Percentiles rank a stretch among this genome's conserved stretches.
Evolutionary conservation across 1,284 basidiomycete genomes (phyloP).

Genomic region (Ceratorhiza oryzae-sativae): DNA sequence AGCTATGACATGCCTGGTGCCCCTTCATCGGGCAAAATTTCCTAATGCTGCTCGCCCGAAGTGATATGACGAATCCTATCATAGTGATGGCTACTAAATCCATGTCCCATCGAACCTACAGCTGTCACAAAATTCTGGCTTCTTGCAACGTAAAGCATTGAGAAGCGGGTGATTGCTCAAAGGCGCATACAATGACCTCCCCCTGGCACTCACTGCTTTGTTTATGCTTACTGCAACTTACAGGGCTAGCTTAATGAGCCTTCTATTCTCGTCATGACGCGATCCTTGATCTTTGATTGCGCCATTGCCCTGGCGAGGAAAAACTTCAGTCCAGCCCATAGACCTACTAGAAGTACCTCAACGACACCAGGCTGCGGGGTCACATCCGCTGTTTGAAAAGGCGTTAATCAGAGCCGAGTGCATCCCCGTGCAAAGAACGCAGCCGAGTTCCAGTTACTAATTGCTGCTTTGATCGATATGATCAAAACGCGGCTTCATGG

Average conservation of each 20-base stretch:
- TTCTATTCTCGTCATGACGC: background rate
- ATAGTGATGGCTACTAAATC: too few species aligned
- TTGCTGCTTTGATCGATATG: too few species aligned
- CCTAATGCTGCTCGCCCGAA: too few species aligned
- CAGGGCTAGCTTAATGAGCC: slow-evolving; percentile 18
- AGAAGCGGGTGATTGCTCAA: background rate
- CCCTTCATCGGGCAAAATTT: too few species aligned
- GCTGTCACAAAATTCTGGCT: too few species aligned
- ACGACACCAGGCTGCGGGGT: background rate
- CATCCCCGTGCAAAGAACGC: background rate
- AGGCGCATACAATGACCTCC: background rate
- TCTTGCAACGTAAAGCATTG: too few species aligned
- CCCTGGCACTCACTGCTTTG: too few species aligned
- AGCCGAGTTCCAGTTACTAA: too few species aligned
- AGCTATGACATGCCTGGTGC: too few species aligned
- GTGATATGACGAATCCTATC: too few species aligned
- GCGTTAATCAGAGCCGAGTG: background rate
- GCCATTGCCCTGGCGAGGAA: slow-evolving; percentile 20
- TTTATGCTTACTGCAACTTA: background rate
- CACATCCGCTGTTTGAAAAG: background rate
- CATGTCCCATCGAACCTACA: too few species aligned
- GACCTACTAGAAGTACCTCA: slow-evolving; percentile 11
- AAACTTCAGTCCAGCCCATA: slow-evolving; percentile 6
- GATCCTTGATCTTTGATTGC: slow-evolving; percentile 15
- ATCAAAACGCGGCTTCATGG: too few species aligned